Conservation (phyloP, 2,329 filamentous ascomycete species). For the Alternaria brassicae region DNA sequence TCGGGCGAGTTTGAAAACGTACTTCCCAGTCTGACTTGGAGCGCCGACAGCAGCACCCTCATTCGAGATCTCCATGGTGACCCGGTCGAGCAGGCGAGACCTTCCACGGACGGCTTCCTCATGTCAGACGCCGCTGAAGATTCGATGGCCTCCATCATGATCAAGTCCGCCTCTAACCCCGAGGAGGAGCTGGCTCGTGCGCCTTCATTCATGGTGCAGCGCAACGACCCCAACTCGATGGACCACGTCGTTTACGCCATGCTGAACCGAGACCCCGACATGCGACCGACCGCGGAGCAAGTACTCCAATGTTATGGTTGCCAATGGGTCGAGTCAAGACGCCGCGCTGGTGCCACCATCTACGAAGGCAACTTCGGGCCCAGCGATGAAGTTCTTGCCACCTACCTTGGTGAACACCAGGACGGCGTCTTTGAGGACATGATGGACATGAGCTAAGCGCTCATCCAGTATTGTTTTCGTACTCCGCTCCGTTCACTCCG, state of each 20-base stretch:
- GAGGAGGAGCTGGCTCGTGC: slow-evolving; percentile 68
- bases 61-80: slow-evolving; percentile 71
- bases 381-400: slow-evolving; percentile 64
- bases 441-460: slow-evolving; percentile 60
- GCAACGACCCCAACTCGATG: slow-evolving; percentile 73
- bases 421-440: slow-evolving; percentile 59
- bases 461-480: background rate
- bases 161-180: slow-evolving; percentile 34
- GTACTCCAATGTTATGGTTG: slow-evolving; percentile 77
- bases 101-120: slow-evolving; percentile 34
- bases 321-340: slow-evolving; percentile 77
- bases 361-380: slow-evolving; percentile 97
- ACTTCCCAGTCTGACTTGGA: slow-evolving; percentile 86
- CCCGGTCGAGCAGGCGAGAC: slow-evolving; percentile 32
- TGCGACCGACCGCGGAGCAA: slow-evolving; percentile 77
- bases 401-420: slow-evolving; percentile 52
- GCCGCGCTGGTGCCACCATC: slow-evolving; percentile 88
- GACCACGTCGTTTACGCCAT: slow-evolving; percentile 87
- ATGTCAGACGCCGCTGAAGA: slow-evolving; percentile 49
- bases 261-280: slow-evolving; percentile 76
- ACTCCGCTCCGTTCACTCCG: background rate
- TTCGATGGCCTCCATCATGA: slow-evolving; percentile 49
- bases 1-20: slow-evolving; percentile 84
- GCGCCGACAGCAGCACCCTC: slow-evolving; percentile 69
- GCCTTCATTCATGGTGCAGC: slow-evolving; percentile 88